Percentiles rank a stretch among this genome's conserved stretches.
Conservation (phyloP, 768 basidiomycete genomes). For the Leccinum truebloodii region DNA sequence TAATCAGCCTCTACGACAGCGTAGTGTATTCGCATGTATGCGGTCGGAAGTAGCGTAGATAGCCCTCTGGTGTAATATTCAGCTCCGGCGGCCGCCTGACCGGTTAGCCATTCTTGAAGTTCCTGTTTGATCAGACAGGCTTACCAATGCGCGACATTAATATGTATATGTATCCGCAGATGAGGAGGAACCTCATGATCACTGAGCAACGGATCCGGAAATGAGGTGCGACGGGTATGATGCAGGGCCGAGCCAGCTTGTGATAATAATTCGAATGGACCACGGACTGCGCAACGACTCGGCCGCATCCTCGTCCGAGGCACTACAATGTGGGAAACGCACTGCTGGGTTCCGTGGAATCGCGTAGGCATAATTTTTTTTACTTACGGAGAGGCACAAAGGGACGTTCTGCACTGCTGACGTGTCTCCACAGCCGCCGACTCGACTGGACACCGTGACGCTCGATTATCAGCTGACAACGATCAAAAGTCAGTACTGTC, state of each 20-base stretch:
- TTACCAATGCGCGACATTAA: not conserved
- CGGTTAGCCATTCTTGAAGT: not conserved
- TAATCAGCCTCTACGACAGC: not conserved
- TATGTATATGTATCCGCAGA: not conserved
- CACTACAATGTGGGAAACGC: not conserved
- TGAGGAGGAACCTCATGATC: not conserved
- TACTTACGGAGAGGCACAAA: not conserved
- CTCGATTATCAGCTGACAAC: not conserved
- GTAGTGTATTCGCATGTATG: not conserved
- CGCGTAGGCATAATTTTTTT: not conserved
- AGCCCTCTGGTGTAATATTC: not conserved
- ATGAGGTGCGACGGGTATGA: not conserved
- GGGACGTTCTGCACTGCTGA: constrained; percentile 2
- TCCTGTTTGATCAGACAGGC: not conserved
- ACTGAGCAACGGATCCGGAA: not conserved
- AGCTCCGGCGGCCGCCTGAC: not conserved
- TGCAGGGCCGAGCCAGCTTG: not conserved
- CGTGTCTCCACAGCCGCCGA: not conserved
- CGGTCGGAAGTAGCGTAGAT: not conserved
- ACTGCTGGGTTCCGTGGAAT: not conserved
- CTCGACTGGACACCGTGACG: not conserved
- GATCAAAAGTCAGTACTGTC: not conserved
- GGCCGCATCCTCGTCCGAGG: not conserved
- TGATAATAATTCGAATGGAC: not conserved
- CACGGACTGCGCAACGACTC: not conserved